These are phyloP conservation scores for Pyricularia pennisetigena DNA, from an alignment of 2,329 filamentous ascomycete genomes.

Conservation along the genomic window DNA sequence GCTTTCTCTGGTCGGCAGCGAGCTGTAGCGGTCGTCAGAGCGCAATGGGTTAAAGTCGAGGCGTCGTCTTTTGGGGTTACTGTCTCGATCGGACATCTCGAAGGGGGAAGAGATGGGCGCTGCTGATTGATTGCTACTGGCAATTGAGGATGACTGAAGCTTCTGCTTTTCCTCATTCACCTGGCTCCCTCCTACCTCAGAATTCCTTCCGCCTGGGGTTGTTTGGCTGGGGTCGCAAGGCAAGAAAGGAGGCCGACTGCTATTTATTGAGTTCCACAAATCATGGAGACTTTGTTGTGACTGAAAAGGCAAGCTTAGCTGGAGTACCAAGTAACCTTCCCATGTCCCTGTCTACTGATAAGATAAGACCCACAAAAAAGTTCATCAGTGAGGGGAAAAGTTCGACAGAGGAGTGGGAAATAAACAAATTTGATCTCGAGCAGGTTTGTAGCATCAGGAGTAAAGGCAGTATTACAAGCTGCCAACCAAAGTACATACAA, in stretches of 20 bases:
- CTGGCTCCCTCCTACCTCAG: too few species aligned
- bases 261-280: neutral
- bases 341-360: constrained; percentile 12
- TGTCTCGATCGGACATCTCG: constrained; percentile 13
- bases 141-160: neutral
- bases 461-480: neutral
- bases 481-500: neutral
- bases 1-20: constrained; percentile 25
- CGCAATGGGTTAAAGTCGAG: constrained; percentile 48
- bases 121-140: neutral
- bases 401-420: neutral
- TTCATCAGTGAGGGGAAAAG: constrained; percentile 10
- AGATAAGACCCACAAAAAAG: constrained; percentile 29
- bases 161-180: neutral
- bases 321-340: neutral
- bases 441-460: neutral
- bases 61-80: constrained; percentile 48
- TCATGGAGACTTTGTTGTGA: neutral
- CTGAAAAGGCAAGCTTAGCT: neutral
- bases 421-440: neutral
- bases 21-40: constrained; percentile 45
- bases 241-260: neutral
- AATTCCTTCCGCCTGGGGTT: neutral
- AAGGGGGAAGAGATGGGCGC: neutral
- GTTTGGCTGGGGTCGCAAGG: neutral